A percentile compares a stretch with the other conserved stretches of the same genome.
phyloP scores from a whole-genome alignment of 495 filamentous ascomycete genomes.

The Aspergillus diversus region DNA sequence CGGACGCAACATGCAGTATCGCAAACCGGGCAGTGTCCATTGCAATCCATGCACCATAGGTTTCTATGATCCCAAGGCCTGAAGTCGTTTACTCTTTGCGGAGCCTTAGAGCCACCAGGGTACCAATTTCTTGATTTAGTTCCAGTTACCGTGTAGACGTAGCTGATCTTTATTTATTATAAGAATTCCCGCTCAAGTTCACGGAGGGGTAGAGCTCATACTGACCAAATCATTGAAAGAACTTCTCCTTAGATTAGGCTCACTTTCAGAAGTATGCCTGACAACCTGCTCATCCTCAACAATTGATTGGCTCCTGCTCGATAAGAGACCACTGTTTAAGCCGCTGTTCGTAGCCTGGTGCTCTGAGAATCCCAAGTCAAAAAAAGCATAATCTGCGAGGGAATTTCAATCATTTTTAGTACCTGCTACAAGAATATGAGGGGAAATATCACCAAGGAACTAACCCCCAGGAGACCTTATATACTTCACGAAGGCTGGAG shows the following conservation, averaged over 20 bases:
- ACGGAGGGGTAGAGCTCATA: not conserved
- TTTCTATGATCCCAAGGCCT: slow-evolving; percentile 25
- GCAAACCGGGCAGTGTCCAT: slow-evolving; percentile 28
- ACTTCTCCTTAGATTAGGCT: not conserved
- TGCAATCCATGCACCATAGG: slow-evolving; percentile 27
- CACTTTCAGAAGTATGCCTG: not conserved
- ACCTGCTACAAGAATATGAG: not conserved
- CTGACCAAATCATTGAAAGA: slow-evolving; percentile 21
- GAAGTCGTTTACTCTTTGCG: slow-evolving; percentile 15
- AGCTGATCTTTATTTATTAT: slow-evolving; percentile 17
- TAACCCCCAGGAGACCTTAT: slow-evolving; percentile 23
- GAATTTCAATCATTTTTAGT: slow-evolving; percentile 2
- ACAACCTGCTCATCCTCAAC: not conserved
- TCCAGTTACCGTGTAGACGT: slow-evolving; percentile 24
- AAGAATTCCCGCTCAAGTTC: not conserved
- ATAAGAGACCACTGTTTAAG: slow-evolving; percentile 1
- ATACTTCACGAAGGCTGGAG: slow-evolving; percentile 19
- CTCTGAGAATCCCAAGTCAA: slow-evolving; percentile 22
- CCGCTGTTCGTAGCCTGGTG: slow-evolving; percentile 1
- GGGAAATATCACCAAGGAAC: not conserved
- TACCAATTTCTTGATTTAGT: slow-evolving; percentile 16
- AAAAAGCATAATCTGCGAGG: slow-evolving; percentile 20
- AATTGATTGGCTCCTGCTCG: not conserved
- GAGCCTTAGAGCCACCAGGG: not conserved
- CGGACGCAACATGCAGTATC: slow-evolving; percentile 26